Evolutionary conservation across 805 yeast genomes (phyloP).

Genomic region (Maudiozyma saulgeensis): DNA sequence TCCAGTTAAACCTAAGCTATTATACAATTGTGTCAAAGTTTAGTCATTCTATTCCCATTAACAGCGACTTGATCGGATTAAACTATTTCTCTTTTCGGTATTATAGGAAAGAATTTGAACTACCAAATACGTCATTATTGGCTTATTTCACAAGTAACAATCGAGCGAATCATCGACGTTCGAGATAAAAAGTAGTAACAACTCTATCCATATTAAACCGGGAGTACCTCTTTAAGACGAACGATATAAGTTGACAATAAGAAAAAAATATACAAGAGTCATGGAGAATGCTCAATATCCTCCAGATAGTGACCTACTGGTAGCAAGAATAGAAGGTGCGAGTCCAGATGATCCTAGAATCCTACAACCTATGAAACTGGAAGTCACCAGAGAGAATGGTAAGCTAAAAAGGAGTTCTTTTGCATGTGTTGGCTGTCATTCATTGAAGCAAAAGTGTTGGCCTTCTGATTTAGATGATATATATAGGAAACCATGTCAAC

Average conservation of each 20-base stretch:
- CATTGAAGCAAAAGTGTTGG: slow-evolving; percentile 75
- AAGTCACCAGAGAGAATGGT: slow-evolving; percentile 13
- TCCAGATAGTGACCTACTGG: neutral
- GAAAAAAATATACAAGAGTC: neutral
- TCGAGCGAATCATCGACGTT: too few species aligned
- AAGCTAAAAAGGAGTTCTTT: slow-evolving; percentile 27
- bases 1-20: too few species aligned
- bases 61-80: too few species aligned
- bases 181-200: too few species aligned
- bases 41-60: too few species aligned
- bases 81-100: too few species aligned
- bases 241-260: neutral
- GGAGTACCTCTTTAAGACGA: too few species aligned
- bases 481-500: slow-evolving; percentile 56
- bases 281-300: neutral
- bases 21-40: too few species aligned
- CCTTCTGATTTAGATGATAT: slow-evolving; percentile 43
- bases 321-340: slow-evolving; percentile 16
- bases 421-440: slow-evolving; percentile 48
- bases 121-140: too few species aligned
- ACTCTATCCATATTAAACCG: too few species aligned
- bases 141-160: too few species aligned
- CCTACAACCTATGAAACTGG: slow-evolving; percentile 15
- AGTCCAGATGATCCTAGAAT: slow-evolving; percentile 18
- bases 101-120: too few species aligned